Evolutionary conservation across 1,284 basidiomycete genomes (phyloP).

Genomic region (Caloboletus firmus): DNA sequence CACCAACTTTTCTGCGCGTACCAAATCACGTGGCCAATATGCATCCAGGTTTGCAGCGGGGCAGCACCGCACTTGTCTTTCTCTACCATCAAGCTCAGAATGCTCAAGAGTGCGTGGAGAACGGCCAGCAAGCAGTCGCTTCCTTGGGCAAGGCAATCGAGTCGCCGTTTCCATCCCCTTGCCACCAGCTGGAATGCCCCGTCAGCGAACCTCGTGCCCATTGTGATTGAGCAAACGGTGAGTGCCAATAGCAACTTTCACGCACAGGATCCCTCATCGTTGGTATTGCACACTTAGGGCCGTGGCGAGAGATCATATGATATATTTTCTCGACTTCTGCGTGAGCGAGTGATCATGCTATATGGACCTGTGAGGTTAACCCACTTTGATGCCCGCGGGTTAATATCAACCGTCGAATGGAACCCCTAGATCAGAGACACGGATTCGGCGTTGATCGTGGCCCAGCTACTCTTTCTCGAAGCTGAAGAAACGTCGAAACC

Average conservation of each 20-base stretch:
- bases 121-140: slow-evolving; percentile 20
- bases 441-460: slow-evolving; percentile 81
- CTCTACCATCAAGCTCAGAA: slow-evolving; percentile 8
- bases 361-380: slow-evolving; percentile 74
- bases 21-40: slow-evolving; percentile 26
- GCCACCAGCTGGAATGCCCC: slow-evolving; percentile 46
- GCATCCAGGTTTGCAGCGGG: not conserved
- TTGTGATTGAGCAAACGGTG: slow-evolving; percentile 92
- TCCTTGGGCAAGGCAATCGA: slow-evolving; percentile 16
- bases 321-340: slow-evolving; percentile 87
- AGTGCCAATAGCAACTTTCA: slow-evolving; percentile 24
- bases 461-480: slow-evolving; percentile 90
- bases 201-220: slow-evolving; percentile 73
- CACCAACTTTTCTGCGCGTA: slow-evolving; percentile 17
- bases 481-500: slow-evolving; percentile 90
- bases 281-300: slow-evolving; percentile 51
- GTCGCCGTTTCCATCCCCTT: slow-evolving; percentile 51
- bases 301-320: slow-evolving; percentile 93
- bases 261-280: slow-evolving; percentile 13
- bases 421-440: slow-evolving; percentile 73
- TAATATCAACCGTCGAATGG: slow-evolving; percentile 15
- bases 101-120: slow-evolving; percentile 30
- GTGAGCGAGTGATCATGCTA: slow-evolving; percentile 92
- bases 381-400: slow-evolving; percentile 12
- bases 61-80: not conserved